Evolutionary conservation across 768 basidiomycete species (phyloP).

Genomic region (Mycena albidolilacea): DNA sequence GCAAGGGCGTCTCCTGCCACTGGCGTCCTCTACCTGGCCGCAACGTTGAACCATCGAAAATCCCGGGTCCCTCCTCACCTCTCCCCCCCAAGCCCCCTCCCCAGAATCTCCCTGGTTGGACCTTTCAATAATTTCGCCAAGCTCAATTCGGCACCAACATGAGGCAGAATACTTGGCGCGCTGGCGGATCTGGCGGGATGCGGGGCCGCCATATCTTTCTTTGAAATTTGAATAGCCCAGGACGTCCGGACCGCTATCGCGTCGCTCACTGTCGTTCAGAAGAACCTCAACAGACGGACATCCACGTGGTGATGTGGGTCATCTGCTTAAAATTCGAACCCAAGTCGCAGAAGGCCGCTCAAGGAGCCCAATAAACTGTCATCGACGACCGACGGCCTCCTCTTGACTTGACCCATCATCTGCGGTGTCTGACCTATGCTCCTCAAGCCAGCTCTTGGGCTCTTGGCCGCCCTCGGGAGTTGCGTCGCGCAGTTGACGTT

Average conservation of each 20-base stretch:
- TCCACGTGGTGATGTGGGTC: conserved; percentile 30
- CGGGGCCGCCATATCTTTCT: not conserved
- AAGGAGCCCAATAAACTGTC: conserved; percentile 14
- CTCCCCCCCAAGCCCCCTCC: no score
- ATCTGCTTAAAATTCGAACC: conserved; percentile 14
- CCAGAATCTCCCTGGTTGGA: no score
- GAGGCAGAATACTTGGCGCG: no score
- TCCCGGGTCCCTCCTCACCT: no score
- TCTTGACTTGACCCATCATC: not conserved
- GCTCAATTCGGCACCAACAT: no score
- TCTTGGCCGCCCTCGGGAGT: conserved; percentile 14
- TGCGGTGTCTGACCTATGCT: conserved; percentile 17
- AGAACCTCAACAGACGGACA: not conserved
- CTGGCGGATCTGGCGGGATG: not conserved
- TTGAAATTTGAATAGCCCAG: not conserved
- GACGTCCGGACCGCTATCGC: conserved; percentile 8
- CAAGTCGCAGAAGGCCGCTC: conserved; percentile 7
- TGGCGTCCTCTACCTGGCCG: no score
- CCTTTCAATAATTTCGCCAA: no score
- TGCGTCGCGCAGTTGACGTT: conserved; percentile 31
- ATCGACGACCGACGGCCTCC: not conserved
- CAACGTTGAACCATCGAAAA: no score
- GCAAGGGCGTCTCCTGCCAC: no score
- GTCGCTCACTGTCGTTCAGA: not conserved
- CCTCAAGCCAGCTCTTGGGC: conserved; percentile 17